Conservation (phyloP, 1,284 basidiomycete genomes). For the Inonotus hispidus region DNA sequence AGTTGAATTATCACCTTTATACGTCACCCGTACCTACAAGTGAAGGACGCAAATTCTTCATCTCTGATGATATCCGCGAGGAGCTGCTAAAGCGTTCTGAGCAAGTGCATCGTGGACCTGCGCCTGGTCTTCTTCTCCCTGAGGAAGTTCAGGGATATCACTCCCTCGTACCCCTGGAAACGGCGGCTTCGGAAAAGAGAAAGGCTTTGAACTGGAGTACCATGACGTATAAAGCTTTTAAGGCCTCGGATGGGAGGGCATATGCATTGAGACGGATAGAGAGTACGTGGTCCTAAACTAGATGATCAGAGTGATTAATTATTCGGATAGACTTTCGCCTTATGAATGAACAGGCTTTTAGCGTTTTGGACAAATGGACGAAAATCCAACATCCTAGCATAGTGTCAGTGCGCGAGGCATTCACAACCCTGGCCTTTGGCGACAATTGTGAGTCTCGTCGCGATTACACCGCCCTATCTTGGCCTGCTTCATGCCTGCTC, state of each 20-base stretch:
- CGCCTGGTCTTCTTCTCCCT: constrained; percentile 59
- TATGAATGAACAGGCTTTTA: constrained; percentile 77
- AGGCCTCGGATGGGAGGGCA: constrained; percentile 70
- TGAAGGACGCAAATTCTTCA: constrained; percentile 56
- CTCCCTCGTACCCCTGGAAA: constrained; percentile 76
- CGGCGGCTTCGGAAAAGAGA: constrained; percentile 44
- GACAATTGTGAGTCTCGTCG: constrained; percentile 71
- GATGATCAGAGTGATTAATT: neutral
- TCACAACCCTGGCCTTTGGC: constrained; percentile 90
- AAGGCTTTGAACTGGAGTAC: constrained; percentile 77
- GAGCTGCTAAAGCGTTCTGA: constrained; percentile 81
- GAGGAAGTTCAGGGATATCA: constrained; percentile 92
- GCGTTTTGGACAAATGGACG: constrained; percentile 84
- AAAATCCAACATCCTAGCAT: constrained; percentile 85
- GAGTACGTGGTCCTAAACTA: constrained; percentile 40
- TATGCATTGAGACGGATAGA: constrained; percentile 84
- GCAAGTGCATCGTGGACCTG: constrained; percentile 47
- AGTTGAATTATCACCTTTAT: constrained; percentile 94
- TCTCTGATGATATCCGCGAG: constrained; percentile 72
- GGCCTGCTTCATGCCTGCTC: constrained; percentile 5
- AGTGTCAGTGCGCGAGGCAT: constrained; percentile 85
- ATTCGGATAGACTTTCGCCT: constrained; percentile 74
- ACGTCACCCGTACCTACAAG: constrained; percentile 53
- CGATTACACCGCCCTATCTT: neutral
- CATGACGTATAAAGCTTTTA: constrained; percentile 79